A percentile compares a stretch with the other conserved stretches of the same genome.
Conservation (phyloP, 2,329 filamentous ascomycete species). For the Drechslerella dactyloides region DNA sequence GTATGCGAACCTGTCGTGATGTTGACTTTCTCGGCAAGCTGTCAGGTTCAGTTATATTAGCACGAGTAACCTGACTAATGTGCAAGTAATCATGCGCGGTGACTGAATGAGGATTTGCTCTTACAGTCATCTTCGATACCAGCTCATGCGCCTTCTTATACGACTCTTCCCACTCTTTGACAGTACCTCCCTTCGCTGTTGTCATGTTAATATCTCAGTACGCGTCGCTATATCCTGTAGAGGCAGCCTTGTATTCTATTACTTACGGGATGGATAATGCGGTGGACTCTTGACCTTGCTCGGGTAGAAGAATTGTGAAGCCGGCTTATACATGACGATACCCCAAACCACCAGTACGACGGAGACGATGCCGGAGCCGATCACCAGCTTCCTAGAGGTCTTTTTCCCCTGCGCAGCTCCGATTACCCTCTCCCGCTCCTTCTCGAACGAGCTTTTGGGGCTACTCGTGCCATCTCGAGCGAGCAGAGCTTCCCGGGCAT, state of each 20-base stretch:
- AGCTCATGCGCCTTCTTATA: constrained; percentile 27
- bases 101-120: background rate
- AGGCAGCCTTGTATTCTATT: background rate
- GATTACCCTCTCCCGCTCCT: constrained; percentile 10
- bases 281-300: constrained; percentile 64
- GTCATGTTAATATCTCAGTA: constrained; percentile 6
- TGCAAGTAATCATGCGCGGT: too few species aligned
- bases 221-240: background rate
- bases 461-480: constrained; percentile 14
- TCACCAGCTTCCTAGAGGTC: constrained; percentile 13
- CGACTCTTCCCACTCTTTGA: constrained; percentile 20
- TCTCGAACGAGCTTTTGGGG: constrained; percentile 24
- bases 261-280: constrained; percentile 57
- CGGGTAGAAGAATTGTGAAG: constrained; percentile 72
- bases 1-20: constrained; percentile 72
- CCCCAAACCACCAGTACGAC: constrained; percentile 17
- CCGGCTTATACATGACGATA: constrained; percentile 31
- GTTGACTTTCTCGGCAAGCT: constrained; percentile 84
- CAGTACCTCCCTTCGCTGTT: constrained; percentile 24
- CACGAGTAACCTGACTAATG: background rate
- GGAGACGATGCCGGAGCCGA: constrained; percentile 15
- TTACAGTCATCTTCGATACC: constrained; percentile 32
- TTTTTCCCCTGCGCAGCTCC: constrained; percentile 13
- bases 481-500: constrained; percentile 23
- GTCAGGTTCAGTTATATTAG: constrained; percentile 2